Conservation (phyloP, 2,329 filamentous ascomycete species). For the Acrodontium crateriforme region DNA sequence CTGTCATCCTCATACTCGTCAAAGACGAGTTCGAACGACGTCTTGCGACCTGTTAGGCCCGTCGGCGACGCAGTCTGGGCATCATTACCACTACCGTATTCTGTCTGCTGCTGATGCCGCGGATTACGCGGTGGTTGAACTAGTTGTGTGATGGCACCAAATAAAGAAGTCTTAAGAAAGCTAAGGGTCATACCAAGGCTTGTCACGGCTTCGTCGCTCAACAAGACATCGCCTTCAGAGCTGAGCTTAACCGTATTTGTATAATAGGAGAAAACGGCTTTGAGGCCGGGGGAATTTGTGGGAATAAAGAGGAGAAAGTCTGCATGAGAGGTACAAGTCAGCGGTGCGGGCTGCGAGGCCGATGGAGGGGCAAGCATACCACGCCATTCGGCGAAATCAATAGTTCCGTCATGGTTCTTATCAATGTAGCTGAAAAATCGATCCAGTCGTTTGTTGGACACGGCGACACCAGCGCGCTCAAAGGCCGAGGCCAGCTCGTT, state of each 20-base stretch:
- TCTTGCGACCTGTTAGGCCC: too few species aligned
- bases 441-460: constrained; percentile 63
- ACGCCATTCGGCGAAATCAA: constrained; percentile 86
- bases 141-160: constrained; percentile 56
- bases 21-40: too few species aligned
- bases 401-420: constrained; percentile 70
- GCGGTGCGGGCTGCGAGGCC: not conserved
- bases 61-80: not conserved
- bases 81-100: too few species aligned
- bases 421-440: constrained; percentile 87
- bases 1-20: too few species aligned
- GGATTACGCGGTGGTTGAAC: constrained; percentile 7
- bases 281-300: constrained; percentile 55
- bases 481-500: constrained; percentile 72
- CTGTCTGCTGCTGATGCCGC: constrained; percentile 2
- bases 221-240: constrained; percentile 82
- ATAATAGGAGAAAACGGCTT: constrained; percentile 81
- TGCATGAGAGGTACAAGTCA: constrained; percentile 23
- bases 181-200: constrained; percentile 73
- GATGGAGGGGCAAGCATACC: constrained; percentile 44
- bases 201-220: constrained; percentile 81
- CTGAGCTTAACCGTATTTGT: constrained; percentile 78
- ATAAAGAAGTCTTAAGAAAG: constrained; percentile 57
- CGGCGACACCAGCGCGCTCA: constrained; percentile 58
- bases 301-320: constrained; percentile 88